phyloP scores from a whole-genome alignment of 345 rosid genomes.

The Triadica sebifera region DNA sequence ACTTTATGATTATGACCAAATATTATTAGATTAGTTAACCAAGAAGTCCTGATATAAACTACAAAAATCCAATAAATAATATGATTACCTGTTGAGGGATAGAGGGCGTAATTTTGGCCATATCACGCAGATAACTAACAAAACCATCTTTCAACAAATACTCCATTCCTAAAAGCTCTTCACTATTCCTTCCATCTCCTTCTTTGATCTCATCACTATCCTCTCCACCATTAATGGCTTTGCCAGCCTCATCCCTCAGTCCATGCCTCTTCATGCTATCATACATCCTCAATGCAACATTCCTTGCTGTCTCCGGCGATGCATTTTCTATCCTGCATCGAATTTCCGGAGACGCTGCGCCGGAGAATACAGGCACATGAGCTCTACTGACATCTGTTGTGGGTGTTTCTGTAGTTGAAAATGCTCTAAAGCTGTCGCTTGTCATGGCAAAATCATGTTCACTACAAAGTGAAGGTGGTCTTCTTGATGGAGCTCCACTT shows the following conservation, averaged over 20 bases:
- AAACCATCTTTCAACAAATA: constrained; percentile 36
- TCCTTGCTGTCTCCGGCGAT: constrained; percentile 21
- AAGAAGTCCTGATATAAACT: too few relatives aligned
- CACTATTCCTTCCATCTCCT: constrained; percentile 15
- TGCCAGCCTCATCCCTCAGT: constrained; percentile 24
- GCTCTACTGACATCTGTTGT: background rate
- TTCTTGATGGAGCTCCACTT: background rate
- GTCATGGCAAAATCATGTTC: background rate
- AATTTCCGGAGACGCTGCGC: constrained; percentile 16
- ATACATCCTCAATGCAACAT: constrained; percentile 31
- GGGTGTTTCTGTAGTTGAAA: background rate
- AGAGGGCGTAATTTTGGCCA: constrained; percentile 34
- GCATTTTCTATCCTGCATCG: constrained; percentile 12
- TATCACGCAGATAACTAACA: constrained; percentile 29
- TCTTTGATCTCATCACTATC: constrained; percentile 1
- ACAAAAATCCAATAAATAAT: too few relatives aligned
- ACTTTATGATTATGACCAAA: too few relatives aligned
- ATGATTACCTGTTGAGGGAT: constrained; percentile 36
- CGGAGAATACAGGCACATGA: background rate
- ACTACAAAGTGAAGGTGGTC: constrained; percentile 1
- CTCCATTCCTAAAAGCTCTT: constrained; percentile 36
- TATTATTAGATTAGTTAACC: too few relatives aligned
- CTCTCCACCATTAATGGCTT: constrained; percentile 8
- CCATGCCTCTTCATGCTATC: constrained; percentile 39
- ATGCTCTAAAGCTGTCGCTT: background rate